Evolutionary conservation across 2,329 filamentous ascomycete species (phyloP).

Genomic region (Aureobasidium sp.): DNA sequence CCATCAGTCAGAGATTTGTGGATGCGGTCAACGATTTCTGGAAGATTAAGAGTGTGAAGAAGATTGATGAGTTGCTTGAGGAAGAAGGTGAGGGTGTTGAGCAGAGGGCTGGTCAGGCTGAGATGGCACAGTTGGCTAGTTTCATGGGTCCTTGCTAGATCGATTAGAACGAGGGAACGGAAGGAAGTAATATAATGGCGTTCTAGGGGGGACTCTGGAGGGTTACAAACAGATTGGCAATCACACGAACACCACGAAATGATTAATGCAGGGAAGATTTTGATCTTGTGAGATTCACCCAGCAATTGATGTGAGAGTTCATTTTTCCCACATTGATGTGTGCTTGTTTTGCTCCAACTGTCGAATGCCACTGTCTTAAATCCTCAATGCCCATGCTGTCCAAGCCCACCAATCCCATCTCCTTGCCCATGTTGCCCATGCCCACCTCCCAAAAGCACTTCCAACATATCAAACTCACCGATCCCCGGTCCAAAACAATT

Average conservation of each 20-base stretch:
- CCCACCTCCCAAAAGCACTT: conserved; percentile 34
- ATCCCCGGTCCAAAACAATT: conserved; percentile 58
- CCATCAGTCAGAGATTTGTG: conserved; percentile 57
- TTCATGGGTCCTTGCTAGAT: conserved; percentile 15
- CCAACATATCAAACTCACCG: conserved; percentile 47
- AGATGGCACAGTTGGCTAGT: conserved; percentile 4
- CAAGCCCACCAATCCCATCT: not conserved
- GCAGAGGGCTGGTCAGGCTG: conserved; percentile 2
- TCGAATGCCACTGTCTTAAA: not conserved
- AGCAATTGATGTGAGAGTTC: too few species aligned
- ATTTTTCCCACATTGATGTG: too few species aligned
- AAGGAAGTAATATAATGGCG: not conserved
- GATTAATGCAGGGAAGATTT: too few species aligned
- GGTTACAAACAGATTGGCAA: not conserved
- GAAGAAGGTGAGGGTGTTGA: conserved; percentile 27
- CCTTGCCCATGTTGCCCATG: not conserved
- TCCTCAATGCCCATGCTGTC: not conserved
- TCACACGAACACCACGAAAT: not conserved
- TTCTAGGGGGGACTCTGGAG: not conserved
- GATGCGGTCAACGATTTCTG: conserved; percentile 69
- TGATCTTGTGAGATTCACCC: too few species aligned
- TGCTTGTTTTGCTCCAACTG: too few species aligned
- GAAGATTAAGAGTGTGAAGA: conserved; percentile 59
- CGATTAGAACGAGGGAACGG: too few species aligned
- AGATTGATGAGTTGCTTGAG: conserved; percentile 57